These are phyloP conservation scores for Hymenoscyphus linearis DNA, from an alignment of 2,329 filamentous ascomycete genomes.

Conservation along the genomic window DNA sequence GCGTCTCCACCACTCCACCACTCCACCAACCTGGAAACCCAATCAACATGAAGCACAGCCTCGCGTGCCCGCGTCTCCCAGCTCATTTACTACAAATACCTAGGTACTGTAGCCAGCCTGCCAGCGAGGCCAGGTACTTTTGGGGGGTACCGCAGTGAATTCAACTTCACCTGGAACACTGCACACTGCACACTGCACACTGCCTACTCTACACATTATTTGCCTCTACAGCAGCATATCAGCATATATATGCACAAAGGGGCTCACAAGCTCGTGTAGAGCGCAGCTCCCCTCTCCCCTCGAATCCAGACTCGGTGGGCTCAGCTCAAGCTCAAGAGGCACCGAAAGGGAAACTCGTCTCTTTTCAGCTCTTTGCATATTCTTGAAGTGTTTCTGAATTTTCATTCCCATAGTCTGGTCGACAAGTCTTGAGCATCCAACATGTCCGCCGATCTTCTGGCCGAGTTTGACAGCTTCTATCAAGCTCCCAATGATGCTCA, in stretches of 20 bases:
- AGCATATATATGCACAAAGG: not conserved
- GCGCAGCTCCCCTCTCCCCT: not conserved
- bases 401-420: not conserved
- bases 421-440: not conserved
- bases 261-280: not conserved
- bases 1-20: not conserved
- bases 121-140: too few relatives aligned
- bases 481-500: slow-evolving; percentile 31
- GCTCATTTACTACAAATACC: too few relatives aligned
- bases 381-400: not conserved
- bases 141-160: not conserved
- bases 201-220: not conserved
- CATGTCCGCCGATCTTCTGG: slow-evolving; percentile 64
- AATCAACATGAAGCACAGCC: not conserved
- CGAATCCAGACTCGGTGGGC: not conserved
- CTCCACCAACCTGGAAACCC: too few relatives aligned
- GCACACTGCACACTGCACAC: too few relatives aligned
- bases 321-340: not conserved
- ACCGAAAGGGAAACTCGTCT: not conserved
- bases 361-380: not conserved
- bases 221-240: not conserved
- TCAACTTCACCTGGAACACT: not conserved
- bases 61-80: too few relatives aligned
- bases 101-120: too few relatives aligned
- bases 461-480: slow-evolving; percentile 52